These are phyloP conservation scores for Knoxdaviesia proteae DNA, from an alignment of 2,329 filamentous ascomycete species.

Conservation along the genomic window DNA sequence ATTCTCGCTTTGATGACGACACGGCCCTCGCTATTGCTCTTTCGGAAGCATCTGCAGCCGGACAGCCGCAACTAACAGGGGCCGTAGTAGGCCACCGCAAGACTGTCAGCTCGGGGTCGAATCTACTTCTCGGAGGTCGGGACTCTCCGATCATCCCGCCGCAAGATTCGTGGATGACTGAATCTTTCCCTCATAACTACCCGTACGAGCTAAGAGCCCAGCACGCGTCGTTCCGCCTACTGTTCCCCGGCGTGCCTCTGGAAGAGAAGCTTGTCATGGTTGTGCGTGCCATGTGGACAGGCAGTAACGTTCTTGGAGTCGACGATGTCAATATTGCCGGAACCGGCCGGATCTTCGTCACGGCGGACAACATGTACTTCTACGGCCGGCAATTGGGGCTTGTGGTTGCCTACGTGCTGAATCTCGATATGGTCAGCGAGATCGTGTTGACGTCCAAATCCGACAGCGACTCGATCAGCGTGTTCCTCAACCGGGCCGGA, in stretches of 20 bases:
- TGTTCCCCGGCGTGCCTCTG: conserved; percentile 63
- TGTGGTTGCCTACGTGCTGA: conserved; percentile 62
- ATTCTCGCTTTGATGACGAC: conserved; percentile 4
- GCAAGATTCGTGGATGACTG: too few relatives aligned
- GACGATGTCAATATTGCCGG: conserved; percentile 22
- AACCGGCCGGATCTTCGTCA: conserved; percentile 67
- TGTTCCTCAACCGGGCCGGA: conserved; percentile 48
- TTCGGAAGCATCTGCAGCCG: conserved; percentile 2
- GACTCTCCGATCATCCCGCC: too few relatives aligned
- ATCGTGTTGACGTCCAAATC: conserved; percentile 76
- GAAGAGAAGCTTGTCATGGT: conserved; percentile 77
- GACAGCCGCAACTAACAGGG: conserved; percentile 1
- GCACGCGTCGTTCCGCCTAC: conserved; percentile 76
- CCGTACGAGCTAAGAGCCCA: conserved; percentile 66
- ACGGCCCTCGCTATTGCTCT: conserved; percentile 2
- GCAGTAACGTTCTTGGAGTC: background rate
- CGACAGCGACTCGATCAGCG: conserved; percentile 80
- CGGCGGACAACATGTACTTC: conserved; percentile 74
- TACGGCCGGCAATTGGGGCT: conserved; percentile 90
- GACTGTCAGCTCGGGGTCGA: conserved; percentile 3
- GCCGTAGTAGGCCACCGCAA: conserved; percentile 5
- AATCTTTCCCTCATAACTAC: conserved; percentile 54
- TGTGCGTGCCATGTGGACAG: conserved; percentile 67
- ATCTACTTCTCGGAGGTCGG: too few relatives aligned
- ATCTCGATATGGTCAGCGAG: conserved; percentile 59